phyloP scores from a whole-genome alignment of 2,329 filamentous ascomycete species.

The Moelleriella libera region DNA sequence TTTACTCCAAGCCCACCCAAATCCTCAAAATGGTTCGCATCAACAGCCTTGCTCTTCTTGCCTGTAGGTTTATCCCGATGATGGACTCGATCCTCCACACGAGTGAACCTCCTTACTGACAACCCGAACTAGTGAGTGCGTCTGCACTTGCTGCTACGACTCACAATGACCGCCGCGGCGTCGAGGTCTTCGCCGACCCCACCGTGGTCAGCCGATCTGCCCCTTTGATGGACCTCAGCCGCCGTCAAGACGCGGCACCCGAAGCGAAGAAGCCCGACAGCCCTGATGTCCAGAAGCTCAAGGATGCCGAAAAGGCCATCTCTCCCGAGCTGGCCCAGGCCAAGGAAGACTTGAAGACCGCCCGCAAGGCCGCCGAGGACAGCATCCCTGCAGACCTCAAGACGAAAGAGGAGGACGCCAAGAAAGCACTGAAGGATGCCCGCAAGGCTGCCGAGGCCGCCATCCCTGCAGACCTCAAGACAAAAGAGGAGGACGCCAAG shows the following conservation, averaged over 20 bases:
- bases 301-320: not conserved
- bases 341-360: not conserved
- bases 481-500: not conserved
- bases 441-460: conserved; percentile 1
- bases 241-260: too few species aligned
- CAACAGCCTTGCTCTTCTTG: conserved; percentile 3
- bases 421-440: not conserved
- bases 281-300: conserved; percentile 2
- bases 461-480: conserved; percentile 1
- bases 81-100: not conserved
- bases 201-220: not conserved
- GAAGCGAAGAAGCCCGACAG: not conserved
- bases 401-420: not conserved
- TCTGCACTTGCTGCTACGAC: conserved; percentile 2
- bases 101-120: too few species aligned
- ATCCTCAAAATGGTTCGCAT: conserved; percentile 4
- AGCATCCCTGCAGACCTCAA: not conserved
- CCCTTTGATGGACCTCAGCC: not conserved
- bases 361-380: not conserved
- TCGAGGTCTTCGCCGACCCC: not conserved
- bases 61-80: conserved; percentile 1
- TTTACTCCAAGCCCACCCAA: not conserved
- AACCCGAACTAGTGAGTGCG: conserved; percentile 1
- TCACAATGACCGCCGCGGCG: not conserved
- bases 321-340: not conserved